Conservation (phyloP, 106 monocot genomes). For the Dioscorea alata region DNA sequence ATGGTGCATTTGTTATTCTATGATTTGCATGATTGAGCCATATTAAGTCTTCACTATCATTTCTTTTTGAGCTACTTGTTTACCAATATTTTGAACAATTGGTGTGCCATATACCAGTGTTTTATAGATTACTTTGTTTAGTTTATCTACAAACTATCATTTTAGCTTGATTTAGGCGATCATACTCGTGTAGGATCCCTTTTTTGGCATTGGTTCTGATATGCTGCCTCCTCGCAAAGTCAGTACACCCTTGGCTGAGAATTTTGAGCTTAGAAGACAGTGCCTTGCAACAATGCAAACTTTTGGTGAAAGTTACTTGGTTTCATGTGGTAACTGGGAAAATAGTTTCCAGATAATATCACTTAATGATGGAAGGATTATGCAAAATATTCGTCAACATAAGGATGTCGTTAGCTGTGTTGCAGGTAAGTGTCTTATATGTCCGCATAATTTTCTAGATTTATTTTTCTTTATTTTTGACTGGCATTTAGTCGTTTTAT, state of each 20-base stretch:
- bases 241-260: conserved; percentile 67
- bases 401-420: conserved; percentile 98
- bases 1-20: no score
- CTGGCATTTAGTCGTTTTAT: not conserved
- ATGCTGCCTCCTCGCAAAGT: conserved; percentile 61
- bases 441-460: not conserved
- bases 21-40: no score
- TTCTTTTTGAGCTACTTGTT: no score
- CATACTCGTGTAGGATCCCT: conserved; percentile 59
- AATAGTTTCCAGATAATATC: conserved; percentile 96
- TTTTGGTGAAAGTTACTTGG: conserved; percentile 70
- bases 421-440: conserved; percentile 47
- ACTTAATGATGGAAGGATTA: conserved; percentile 73
- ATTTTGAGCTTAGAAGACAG: conserved; percentile 66
- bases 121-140: no score
- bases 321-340: conserved; percentile 91
- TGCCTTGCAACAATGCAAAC: conserved; percentile 69
- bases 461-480: not conserved
- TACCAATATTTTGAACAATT: not conserved
- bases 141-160: no score
- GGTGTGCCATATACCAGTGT: no score
- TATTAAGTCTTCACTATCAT: no score
- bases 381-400: conserved; percentile 85
- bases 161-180: not conserved
- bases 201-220: conserved; percentile 93